These are phyloP conservation scores for Rhinocladiella mackenziei DNA, from an alignment of 2,329 filamentous ascomycete species.

Conservation along the genomic window DNA sequence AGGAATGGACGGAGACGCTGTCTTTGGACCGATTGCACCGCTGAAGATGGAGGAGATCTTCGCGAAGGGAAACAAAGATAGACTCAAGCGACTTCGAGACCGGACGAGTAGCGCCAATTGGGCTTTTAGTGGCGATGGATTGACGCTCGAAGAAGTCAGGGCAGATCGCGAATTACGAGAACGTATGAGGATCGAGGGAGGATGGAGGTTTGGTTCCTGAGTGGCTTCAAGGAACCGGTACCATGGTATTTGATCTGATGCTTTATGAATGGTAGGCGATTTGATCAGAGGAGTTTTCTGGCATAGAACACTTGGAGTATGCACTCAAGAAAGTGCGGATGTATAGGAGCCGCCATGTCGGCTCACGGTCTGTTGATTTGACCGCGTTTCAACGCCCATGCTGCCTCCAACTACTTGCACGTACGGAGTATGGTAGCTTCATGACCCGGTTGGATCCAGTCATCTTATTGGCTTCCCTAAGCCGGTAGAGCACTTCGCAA, in stretches of 20 bases:
- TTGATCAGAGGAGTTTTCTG: neutral
- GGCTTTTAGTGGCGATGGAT: conserved; percentile 67
- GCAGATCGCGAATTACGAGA: conserved; percentile 76
- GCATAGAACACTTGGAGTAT: too few relatives aligned
- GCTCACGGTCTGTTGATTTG: too few relatives aligned
- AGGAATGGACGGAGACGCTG: conserved; percentile 71
- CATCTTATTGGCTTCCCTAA: too few relatives aligned
- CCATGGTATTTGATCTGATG: neutral
- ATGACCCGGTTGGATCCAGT: too few relatives aligned
- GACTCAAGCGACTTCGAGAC: conserved; percentile 80
- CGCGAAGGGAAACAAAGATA: conserved; percentile 71
- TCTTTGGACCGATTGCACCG: conserved; percentile 85
- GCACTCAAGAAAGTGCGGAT: too few relatives aligned
- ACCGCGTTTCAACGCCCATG: too few relatives aligned
- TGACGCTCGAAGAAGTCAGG: conserved; percentile 83
- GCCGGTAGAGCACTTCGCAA: conserved; percentile 1
- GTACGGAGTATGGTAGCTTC: too few relatives aligned
- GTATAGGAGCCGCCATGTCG: too few relatives aligned
- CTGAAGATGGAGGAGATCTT: conserved; percentile 97
- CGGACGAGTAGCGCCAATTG: conserved; percentile 94
- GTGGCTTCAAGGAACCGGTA: neutral
- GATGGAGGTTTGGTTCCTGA: conserved; percentile 64
- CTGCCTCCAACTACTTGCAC: too few relatives aligned
- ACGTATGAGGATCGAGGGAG: conserved; percentile 73
- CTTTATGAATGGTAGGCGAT: neutral